A percentile compares a stretch with the other conserved stretches of the same genome.
phyloP scores from a whole-genome alignment of 805 yeast genomes.

The Candida ponderosae region DNA sequence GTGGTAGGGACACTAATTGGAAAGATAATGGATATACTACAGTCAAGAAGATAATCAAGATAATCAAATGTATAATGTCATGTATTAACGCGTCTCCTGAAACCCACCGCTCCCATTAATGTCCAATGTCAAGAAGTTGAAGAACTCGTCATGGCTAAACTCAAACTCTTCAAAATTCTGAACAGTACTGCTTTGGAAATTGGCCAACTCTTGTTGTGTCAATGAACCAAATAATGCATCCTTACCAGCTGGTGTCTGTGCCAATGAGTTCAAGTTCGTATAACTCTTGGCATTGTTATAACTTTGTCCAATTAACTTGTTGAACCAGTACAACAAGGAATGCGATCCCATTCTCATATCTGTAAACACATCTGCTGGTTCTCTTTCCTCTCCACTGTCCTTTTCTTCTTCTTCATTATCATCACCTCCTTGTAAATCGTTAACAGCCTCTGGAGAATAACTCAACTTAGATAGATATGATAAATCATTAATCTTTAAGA shows the following conservation, averaged over 20 bases:
- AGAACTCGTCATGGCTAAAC: conserved; percentile 21
- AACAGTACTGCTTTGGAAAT: conserved; percentile 11
- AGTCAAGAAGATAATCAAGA: too few relatives aligned
- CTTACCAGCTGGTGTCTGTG: neutral
- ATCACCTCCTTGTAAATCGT: conserved; percentile 7
- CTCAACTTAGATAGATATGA: conserved; percentile 7
- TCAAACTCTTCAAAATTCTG: conserved; percentile 17
- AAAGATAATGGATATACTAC: too few relatives aligned
- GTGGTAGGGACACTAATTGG: too few relatives aligned
- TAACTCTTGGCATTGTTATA: neutral
- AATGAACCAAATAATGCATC: too few relatives aligned
- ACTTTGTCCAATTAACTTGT: conserved; percentile 14
- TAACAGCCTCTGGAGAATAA: neutral
- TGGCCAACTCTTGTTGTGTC: conserved; percentile 5
- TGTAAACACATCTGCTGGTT: conserved; percentile 28
- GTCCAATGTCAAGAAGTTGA: conserved; percentile 20
- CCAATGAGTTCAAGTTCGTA: too few relatives aligned
- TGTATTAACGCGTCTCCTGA: conserved; percentile 10
- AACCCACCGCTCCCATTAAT: conserved; percentile 15
- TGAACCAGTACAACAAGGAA: conserved; percentile 21
- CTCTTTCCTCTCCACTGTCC: conserved; percentile 18
- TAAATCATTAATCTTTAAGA: conserved; percentile 18
- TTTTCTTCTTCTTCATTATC: conserved; percentile 21
- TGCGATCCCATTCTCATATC: conserved; percentile 26
- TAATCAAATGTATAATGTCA: too few relatives aligned